These are phyloP conservation scores for Aureobasidium lini DNA, from an alignment of 2,329 filamentous ascomycete genomes.

Conservation along the genomic window DNA sequence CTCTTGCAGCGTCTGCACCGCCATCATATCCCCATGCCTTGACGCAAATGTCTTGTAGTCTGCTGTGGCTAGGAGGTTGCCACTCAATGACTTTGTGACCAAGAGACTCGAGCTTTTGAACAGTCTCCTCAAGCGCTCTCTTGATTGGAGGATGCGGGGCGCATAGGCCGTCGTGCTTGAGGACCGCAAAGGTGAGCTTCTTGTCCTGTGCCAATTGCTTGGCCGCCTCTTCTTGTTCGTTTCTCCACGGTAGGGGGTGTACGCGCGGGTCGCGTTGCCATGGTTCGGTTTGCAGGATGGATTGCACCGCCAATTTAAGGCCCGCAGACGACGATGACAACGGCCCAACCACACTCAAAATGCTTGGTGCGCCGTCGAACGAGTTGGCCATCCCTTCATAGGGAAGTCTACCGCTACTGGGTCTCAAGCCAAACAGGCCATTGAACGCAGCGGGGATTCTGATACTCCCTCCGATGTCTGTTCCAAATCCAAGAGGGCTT, in stretches of 20 bases:
- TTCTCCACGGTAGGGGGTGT: slow-evolving; percentile 58
- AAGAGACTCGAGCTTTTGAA: slow-evolving; percentile 40
- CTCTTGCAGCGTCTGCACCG: slow-evolving; percentile 42
- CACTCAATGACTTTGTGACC: slow-evolving; percentile 55
- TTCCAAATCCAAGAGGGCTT: slow-evolving; percentile 50
- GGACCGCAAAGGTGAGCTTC: slow-evolving; percentile 48
- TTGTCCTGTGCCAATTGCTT: slow-evolving; percentile 32
- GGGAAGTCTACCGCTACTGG: slow-evolving; percentile 46
- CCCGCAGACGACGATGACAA: slow-evolving; percentile 50
- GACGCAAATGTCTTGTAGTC: slow-evolving; percentile 29
- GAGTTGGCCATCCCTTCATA: slow-evolving; percentile 55
- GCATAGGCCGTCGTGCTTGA: slow-evolving; percentile 45
- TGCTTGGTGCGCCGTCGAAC: slow-evolving; percentile 56
- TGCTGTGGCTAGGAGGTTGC: slow-evolving; percentile 43
- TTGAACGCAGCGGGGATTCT: slow-evolving; percentile 55
- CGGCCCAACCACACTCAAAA: slow-evolving; percentile 57
- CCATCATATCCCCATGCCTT: slow-evolving; percentile 42
- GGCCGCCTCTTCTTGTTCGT: slow-evolving; percentile 34
- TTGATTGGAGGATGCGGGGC: slow-evolving; percentile 51
- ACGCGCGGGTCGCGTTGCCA: slow-evolving; percentile 62
- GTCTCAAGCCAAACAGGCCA: slow-evolving; percentile 49
- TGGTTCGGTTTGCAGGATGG: slow-evolving; percentile 51
- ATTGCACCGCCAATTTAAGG: slow-evolving; percentile 49
- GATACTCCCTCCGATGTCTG: slow-evolving; percentile 50
- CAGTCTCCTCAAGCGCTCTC: slow-evolving; percentile 46